Conservation (phyloP, 306 rosid species). For the Pyrus betulifolia region DNA sequence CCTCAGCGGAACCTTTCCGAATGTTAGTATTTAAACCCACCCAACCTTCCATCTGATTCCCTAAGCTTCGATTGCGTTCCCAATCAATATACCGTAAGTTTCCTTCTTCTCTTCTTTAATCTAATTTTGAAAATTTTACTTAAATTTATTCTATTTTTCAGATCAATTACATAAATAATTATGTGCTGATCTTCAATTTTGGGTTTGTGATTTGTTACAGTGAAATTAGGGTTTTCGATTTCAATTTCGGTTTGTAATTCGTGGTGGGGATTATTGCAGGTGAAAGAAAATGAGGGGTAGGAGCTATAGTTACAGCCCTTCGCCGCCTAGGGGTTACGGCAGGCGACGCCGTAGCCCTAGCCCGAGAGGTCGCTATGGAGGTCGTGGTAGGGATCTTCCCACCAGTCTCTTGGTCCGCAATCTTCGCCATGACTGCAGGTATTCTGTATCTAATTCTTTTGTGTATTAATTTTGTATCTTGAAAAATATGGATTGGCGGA, state of each 20-base stretch:
- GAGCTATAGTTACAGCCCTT: slow-evolving; percentile 78
- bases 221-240: not conserved
- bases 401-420: slow-evolving; percentile 84
- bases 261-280: slow-evolving; percentile 13
- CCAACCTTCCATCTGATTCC: not conserved
- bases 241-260: not conserved
- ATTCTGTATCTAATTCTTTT: not conserved
- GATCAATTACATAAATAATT: not conserved
- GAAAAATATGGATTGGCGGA: not conserved
- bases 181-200: not conserved
- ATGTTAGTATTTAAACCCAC: not conserved
- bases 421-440: slow-evolving; percentile 71
- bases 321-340: slow-evolving; percentile 61
- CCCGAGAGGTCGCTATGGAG: slow-evolving; percentile 44
- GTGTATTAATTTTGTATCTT: not conserved
- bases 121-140: not conserved
- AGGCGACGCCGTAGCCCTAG: slow-evolving; percentile 56
- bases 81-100: not conserved
- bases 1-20: not conserved
- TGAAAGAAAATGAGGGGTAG: slow-evolving; percentile 57
- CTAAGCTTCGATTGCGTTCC: not conserved
- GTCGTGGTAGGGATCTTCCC: slow-evolving; percentile 54
- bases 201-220: too few relatives aligned
- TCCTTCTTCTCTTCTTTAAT: not conserved
- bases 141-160: not conserved